Evolutionary conservation across 2,329 filamentous ascomycete species (phyloP), one percentile per base, ranked within the genome.

Genomic region (Blastomyces parvus): DNA sequence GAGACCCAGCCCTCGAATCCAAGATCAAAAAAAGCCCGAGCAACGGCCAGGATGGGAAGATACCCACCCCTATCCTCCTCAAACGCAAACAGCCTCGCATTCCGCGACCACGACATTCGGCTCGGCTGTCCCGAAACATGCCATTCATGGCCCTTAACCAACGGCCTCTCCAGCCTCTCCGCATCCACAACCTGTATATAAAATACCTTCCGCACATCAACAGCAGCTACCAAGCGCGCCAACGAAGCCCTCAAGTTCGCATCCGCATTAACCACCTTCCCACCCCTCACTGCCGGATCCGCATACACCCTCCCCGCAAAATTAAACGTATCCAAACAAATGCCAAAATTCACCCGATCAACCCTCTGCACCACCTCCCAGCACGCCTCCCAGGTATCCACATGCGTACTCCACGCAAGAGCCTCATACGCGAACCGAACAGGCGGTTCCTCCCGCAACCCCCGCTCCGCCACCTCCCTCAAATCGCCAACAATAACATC

Each of bases 321-420:
- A 73, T 92, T 90, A 77, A 90, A 92, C 0, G 86, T 90, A 74
- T 92, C 89, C 30, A 92, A 79, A 70, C 88, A 91, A 50, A 91
- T 78, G 8, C 89, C 89, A 70, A 92, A 90, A 74, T 92, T 92
- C 9, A 81, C 74, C 8, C 87, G 75, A 72, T 89, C 80, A 36
- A 91, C 88, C 2, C 76, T 77, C 67, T 80, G 75, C 0, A 91
- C 84, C 2, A 91, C 78, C 7, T 86, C 83, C 86, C 87, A 93
- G 67, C 83, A 84, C 13, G 78, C 76, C 71, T 91, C 88, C 89
- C 89, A 93, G 0, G 80, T 85, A 70, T 90, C 81, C 64, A 86
- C 78, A 61, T 84, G 81, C 0, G 88, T 90, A 11, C 87, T 88
- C 84, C 86, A 93, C 67, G 83, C 85, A 2, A 93, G 78, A 9